Conservation (phyloP, 306 rosid genomes). For the Pterocarpus santalinus region DNA sequence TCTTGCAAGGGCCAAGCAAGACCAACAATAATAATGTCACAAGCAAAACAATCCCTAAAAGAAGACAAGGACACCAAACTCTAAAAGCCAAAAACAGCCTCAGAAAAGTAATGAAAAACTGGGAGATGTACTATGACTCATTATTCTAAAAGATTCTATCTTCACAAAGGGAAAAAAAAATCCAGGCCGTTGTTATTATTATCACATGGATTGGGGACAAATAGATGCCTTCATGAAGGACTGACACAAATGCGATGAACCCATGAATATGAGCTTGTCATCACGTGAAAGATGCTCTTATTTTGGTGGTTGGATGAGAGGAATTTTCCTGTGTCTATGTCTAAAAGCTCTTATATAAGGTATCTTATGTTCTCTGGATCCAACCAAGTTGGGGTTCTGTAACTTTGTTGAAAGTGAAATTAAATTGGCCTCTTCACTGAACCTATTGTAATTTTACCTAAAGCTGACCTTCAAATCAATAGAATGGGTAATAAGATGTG, state of each 20-base stretch:
- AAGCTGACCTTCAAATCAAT: too few species aligned
- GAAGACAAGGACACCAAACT: slow-evolving; percentile 64
- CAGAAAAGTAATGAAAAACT: slow-evolving; percentile 46
- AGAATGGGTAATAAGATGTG: too few species aligned
- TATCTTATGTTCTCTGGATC: slow-evolving; percentile 55
- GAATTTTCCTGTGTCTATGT: slow-evolving; percentile 53
- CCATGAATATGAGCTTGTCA: slow-evolving; percentile 67
- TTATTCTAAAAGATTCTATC: slow-evolving; percentile 62
- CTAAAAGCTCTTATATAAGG: slow-evolving; percentile 53
- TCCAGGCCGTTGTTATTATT: slow-evolving; percentile 39
- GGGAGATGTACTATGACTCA: slow-evolving; percentile 38
- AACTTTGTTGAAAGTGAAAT: slow-evolving; percentile 45
- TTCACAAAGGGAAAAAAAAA: slow-evolving; percentile 17
- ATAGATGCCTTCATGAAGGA: slow-evolving; percentile 64
- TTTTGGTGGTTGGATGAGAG: slow-evolving; percentile 45
- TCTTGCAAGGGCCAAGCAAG: slow-evolving; percentile 57
- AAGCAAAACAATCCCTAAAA: slow-evolving; percentile 62
- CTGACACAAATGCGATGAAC: slow-evolving; percentile 57
- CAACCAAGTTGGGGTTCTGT: slow-evolving; percentile 42
- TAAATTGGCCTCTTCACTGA: slow-evolving; percentile 47
- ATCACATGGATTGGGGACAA: slow-evolving; percentile 58
- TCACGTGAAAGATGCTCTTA: slow-evolving; percentile 82
- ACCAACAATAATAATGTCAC: slow-evolving; percentile 52
- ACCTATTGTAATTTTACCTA: slow-evolving; percentile 3
- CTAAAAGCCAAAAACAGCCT: slow-evolving; percentile 64